Conservation (phyloP, 306 rosid genomes). For the Acacia melanoxylon region DNA sequence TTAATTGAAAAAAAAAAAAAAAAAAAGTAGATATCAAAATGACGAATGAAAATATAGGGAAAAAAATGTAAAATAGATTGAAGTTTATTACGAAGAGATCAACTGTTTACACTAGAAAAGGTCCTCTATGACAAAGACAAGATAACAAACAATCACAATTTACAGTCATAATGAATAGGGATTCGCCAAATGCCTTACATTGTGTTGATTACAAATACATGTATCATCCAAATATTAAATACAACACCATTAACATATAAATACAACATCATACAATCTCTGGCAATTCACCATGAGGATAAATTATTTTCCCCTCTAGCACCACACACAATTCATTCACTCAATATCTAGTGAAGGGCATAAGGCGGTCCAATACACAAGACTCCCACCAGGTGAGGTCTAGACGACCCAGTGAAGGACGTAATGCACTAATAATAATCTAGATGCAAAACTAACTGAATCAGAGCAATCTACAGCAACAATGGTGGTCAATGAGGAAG, state of each 20-base stretch:
- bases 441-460: conserved; percentile 33
- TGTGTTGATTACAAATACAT: conserved; percentile 1
- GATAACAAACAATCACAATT: background rate
- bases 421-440: conserved; percentile 20
- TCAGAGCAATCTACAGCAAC: conserved; percentile 21
- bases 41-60: background rate
- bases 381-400: too few species aligned
- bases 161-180: background rate
- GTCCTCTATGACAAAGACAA: background rate
- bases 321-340: conserved; percentile 29
- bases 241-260: conserved; percentile 12
- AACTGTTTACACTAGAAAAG: background rate
- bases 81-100: background rate
- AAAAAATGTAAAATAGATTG: background rate
- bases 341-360: background rate
- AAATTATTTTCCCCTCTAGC: conserved; percentile 26
- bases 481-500: conserved; percentile 64
- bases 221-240: conserved; percentile 20
- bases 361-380: too few species aligned
- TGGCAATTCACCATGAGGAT: conserved; percentile 30
- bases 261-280: conserved; percentile 20
- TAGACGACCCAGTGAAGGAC: conserved; percentile 14
- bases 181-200: background rate
- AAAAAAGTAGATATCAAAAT: background rate
- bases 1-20: background rate